Base-by-base conservation (phyloP, 2,329 filamentous ascomycete species). In the Diaporthe sp. region DNA sequence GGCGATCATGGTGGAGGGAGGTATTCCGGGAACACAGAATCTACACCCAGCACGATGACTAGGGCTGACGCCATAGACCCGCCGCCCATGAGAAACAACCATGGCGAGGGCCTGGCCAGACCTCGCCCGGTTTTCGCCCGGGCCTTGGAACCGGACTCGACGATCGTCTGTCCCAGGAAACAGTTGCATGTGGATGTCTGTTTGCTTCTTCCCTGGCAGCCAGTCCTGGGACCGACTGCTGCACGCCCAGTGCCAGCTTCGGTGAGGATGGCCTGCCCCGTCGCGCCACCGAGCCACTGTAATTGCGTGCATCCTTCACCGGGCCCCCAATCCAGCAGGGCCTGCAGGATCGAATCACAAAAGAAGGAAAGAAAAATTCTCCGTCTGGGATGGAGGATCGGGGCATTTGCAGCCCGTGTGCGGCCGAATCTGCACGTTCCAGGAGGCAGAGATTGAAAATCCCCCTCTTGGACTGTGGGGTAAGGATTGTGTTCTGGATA, bases 41-140 rank as follows among this genome's bases (percentile, higher is more conserved):
- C 25, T 53, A 17, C 47, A 68, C 35, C 63, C 47, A 68, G 32
- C 47, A 19, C 32, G 32, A 39, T 68, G 63, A 53, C 63, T 53
- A 53, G 63, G 63, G 63, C 63, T 68, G 63, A 53, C 32, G 63
- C 44, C 44, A 68, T 39, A 68, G 63, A 53, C 44, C 63, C 63
- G 63, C 61, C 42, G n/a, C 47, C 47, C 32, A 27, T n/a, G n/a
- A 68, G 63, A 27, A 53, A 68, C 13, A 65, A 22, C 61, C 61
- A 65, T 53, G 44, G 47, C 63, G 44, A 53, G 53, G 63, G 63
- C 32, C 63, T 39, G 63, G 63, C 44, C 63, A 39, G 63, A 13
- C 32, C 59, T 63, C 22, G 39, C 32, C 59, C 25, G 19, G 59
- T 8, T 37, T 51, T 50, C n/a, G 44, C 13, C 32, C 47, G 47